phyloP scores from a whole-genome alignment of 345 rosid species.

The Capsella bursapastoris region DNA sequence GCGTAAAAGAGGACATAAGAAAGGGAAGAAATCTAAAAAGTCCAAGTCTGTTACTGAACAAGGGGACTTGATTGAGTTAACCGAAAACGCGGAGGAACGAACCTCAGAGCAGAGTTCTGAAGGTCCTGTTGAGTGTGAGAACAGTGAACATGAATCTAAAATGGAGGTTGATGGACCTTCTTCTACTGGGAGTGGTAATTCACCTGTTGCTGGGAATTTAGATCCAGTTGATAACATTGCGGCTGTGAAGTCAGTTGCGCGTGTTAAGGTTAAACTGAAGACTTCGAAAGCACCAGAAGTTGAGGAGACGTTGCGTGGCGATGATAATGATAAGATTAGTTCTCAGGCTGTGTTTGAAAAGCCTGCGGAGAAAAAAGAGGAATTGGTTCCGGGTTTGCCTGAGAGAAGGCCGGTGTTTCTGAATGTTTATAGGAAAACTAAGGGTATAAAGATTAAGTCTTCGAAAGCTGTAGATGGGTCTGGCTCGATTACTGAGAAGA shows the following conservation, averaged over 20 bases:
- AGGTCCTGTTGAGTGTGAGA: slow-evolving; percentile 42
- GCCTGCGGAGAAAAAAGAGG: slow-evolving; percentile 62
- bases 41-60: slow-evolving; percentile 20
- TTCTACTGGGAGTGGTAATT: slow-evolving; percentile 67
- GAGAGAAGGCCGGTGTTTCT: slow-evolving; percentile 53
- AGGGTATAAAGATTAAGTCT: slow-evolving; percentile 77
- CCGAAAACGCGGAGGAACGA: slow-evolving; percentile 37
- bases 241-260: slow-evolving; percentile 57
- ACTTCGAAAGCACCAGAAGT: slow-evolving; percentile 66
- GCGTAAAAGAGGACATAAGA: slow-evolving; percentile 72
- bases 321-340: slow-evolving; percentile 69
- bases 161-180: slow-evolving; percentile 78
- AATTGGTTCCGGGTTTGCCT: slow-evolving; percentile 58
- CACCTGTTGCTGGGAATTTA: slow-evolving; percentile 54
- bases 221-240: slow-evolving; percentile 53
- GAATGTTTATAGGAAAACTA: slow-evolving; percentile 66
- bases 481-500: slow-evolving; percentile 47
- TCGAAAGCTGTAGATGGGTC: slow-evolving; percentile 55
- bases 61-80: slow-evolving; percentile 36
- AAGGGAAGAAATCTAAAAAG: slow-evolving; percentile 57
- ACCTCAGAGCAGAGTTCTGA: slow-evolving; percentile 53
- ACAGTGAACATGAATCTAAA: slow-evolving; percentile 59
- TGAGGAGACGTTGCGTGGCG: slow-evolving; percentile 51
- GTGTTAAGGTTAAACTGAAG: slow-evolving; percentile 85
- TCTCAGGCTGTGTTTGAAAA: slow-evolving; percentile 55